Conservation (phyloP, 1,139 yeast genomes). For the Zygosaccharomyces pseudobailii region DNA sequence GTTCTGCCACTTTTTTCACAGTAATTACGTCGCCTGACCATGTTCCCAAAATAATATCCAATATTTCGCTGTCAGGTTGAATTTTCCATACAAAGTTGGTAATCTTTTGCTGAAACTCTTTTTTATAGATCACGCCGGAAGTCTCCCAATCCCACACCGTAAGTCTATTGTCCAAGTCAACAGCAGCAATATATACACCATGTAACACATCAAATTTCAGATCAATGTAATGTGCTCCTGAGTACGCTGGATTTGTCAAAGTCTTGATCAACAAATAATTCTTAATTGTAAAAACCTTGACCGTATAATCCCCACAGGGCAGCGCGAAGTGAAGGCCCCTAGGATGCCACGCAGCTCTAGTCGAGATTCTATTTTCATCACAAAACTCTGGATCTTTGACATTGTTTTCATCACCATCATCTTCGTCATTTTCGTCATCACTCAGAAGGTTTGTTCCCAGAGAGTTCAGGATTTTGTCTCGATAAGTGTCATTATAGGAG, state of each 20-base stretch:
- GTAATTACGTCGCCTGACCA: conserved; percentile 48
- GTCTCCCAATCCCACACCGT: conserved; percentile 50
- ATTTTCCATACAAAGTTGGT: conserved; percentile 35
- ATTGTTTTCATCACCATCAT: conserved; percentile 27
- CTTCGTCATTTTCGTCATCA: conserved; percentile 25
- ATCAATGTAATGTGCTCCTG: conserved; percentile 42
- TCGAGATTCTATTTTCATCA: conserved; percentile 36
- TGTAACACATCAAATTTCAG: conserved; percentile 53
- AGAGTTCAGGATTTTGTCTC: conserved; percentile 13
- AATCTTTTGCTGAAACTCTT: conserved; percentile 25
- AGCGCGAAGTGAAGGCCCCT: conserved; percentile 61
- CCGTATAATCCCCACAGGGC: conserved; percentile 42
- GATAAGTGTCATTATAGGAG: conserved; percentile 33
- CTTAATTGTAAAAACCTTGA: conserved; percentile 25
- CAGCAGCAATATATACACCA: conserved; percentile 56
- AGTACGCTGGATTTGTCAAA: conserved; percentile 28
- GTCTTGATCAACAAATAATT: conserved; percentile 23
- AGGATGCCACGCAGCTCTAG: conserved; percentile 55
- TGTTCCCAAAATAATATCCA: conserved; percentile 44
- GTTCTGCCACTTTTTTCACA: conserved; percentile 36
- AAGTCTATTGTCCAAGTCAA: conserved; percentile 45
- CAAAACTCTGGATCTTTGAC: conserved; percentile 27
- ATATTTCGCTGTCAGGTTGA: conserved; percentile 19
- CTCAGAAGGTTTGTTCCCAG: conserved; percentile 36
- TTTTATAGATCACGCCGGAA: conserved; percentile 31